Conservation (phyloP, 1,284 basidiomycete species). For the Volvariella volvacea region DNA sequence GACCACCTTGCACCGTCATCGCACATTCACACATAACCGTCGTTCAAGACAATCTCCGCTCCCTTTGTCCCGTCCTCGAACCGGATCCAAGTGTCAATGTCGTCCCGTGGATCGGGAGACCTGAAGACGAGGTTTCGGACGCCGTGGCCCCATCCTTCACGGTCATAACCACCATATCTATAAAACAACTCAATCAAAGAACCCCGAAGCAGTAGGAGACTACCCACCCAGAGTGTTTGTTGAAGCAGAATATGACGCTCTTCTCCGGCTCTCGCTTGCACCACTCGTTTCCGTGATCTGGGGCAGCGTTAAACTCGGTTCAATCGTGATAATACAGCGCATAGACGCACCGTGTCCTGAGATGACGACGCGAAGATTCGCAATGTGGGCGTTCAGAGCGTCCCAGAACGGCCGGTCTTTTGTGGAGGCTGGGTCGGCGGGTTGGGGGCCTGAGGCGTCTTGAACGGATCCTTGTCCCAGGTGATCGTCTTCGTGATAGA, state of each 20-base stretch:
- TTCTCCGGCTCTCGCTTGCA: constrained; percentile 56
- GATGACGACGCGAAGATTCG: constrained; percentile 57
- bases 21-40: constrained; percentile 16
- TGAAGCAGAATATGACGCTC: constrained; percentile 62
- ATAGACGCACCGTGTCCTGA: constrained; percentile 61
- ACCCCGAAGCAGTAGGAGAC: not conserved
- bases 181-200: not conserved
- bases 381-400: constrained; percentile 48
- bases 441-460: constrained; percentile 29
- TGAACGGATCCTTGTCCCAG: constrained; percentile 57
- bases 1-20: too few species aligned
- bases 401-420: constrained; percentile 58
- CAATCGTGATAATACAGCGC: not conserved
- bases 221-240: constrained; percentile 63
- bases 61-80: constrained; percentile 45
- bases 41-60: constrained; percentile 28
- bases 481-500: constrained; percentile 30
- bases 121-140: constrained; percentile 57
- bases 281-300: constrained; percentile 72
- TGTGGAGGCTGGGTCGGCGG: constrained; percentile 15
- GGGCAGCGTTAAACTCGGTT: not conserved
- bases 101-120: constrained; percentile 34
- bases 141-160: constrained; percentile 51
- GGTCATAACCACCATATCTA: constrained; percentile 60
- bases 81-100: constrained; percentile 56